These are phyloP conservation scores for Podaxis rugospora DNA, from an alignment of 768 basidiomycete genomes.

Conservation along the genomic window DNA sequence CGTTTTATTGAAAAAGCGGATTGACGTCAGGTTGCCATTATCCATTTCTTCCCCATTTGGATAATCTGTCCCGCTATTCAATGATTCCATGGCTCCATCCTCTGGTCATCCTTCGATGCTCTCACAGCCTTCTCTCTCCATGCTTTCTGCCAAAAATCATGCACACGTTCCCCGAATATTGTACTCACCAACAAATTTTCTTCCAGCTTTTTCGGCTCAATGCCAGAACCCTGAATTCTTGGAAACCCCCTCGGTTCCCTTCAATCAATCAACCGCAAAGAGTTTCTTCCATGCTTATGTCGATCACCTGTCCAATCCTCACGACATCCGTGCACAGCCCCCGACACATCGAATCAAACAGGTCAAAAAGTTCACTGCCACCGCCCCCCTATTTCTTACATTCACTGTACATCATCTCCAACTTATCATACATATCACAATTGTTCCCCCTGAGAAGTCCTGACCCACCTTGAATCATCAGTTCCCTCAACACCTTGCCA, in stretches of 20 bases:
- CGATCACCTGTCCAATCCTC: background rate
- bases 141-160: background rate
- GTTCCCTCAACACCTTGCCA: background rate
- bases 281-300: background rate
- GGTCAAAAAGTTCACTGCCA: background rate
- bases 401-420: background rate
- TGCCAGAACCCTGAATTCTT: background rate
- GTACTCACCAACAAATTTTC: background rate
- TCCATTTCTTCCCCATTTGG: background rate
- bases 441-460: background rate
- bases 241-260: background rate
- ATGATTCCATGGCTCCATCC: background rate
- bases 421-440: background rate
- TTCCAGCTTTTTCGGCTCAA: background rate
- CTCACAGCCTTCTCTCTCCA: background rate
- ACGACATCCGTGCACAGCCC: background rate
- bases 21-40: slow-evolving; percentile 6
- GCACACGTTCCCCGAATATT: background rate
- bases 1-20: background rate
- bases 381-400: background rate
- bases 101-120: background rate
- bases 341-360: background rate
- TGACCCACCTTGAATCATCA: background rate
- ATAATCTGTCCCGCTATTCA: background rate
- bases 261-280: background rate